A percentile compares a stretch with the other conserved stretches of the same genome.
Conservation (phyloP, 192 early-diverging fungal genomes). For the Backusella westeae region DNA sequence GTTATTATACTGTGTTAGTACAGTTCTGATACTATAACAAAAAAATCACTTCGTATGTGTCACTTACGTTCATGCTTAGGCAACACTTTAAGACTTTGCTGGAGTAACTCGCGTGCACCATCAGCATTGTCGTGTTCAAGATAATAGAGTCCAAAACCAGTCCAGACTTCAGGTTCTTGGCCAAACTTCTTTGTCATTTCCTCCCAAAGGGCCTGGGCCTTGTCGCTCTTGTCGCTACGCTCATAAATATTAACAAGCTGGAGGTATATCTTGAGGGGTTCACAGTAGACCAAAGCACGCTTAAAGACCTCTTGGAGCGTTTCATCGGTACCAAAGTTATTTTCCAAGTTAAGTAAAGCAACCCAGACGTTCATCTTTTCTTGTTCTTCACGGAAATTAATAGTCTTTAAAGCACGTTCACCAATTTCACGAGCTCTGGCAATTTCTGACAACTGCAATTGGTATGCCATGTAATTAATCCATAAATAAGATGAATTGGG, state of each 20-base stretch:
- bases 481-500: constrained; percentile 97
- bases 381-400: constrained; percentile 87
- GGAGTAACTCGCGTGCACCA: constrained; percentile 78
- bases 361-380: constrained; percentile 99
- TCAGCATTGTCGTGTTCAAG: constrained; percentile 70
- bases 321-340: constrained; percentile 86
- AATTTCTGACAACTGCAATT: constrained; percentile 90
- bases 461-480: constrained; percentile 99
- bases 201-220: constrained; percentile 40
- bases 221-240: constrained; percentile 71
- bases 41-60: not conserved
- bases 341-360: constrained; percentile 93
- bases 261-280: constrained; percentile 87
- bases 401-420: constrained; percentile 91
- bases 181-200: constrained; percentile 84
- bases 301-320: constrained; percentile 81
- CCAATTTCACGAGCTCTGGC: constrained; percentile 90
- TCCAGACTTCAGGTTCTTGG: constrained; percentile 91
- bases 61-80: constrained; percentile 91
- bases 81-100: constrained; percentile 75
- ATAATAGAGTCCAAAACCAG: constrained; percentile 77
- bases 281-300: constrained; percentile 79
- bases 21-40: not conserved
- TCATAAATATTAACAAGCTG: constrained; percentile 91
- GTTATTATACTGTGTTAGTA: constrained; percentile 12